A percentile compares a stretch with the other conserved stretches of the same genome.
Evolutionary conservation across 768 basidiomycete species (phyloP).

Genomic region (Amanita brunnescens): DNA sequence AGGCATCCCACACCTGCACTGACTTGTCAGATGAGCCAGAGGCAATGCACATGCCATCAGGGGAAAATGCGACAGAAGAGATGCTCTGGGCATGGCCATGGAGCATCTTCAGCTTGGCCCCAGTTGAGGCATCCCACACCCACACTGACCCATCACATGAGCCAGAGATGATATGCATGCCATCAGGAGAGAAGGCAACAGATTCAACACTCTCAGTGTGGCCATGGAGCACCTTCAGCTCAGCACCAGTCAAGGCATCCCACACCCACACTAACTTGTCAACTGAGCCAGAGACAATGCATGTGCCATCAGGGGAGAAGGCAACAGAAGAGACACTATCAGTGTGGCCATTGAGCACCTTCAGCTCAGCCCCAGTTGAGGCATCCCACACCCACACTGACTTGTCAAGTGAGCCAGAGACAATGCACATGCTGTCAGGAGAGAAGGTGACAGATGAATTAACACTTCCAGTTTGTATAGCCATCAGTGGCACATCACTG

Average conservation of each 20-base stretch:
- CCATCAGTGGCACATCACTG: slow-evolving; percentile 4
- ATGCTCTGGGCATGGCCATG: too few species aligned
- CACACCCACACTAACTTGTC: slow-evolving; percentile 6
- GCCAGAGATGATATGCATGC: slow-evolving; percentile 1
- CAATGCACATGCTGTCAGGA: not conserved
- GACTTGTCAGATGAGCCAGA: too few species aligned
- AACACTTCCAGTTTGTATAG: not conserved
- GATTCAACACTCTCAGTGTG: not conserved
- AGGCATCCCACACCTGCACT: too few species aligned
- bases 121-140: slow-evolving; percentile 7
- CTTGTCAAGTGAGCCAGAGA: not conserved
- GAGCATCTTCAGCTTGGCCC: not conserved
- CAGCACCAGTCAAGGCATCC: slow-evolving; percentile 5
- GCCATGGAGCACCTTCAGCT: not conserved
- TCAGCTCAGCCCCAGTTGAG: too few species aligned
- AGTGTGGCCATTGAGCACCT: not conserved
- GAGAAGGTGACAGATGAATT: not conserved
- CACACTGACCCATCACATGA: slow-evolving; percentile 8
- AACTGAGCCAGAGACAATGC: slow-evolving; percentile 4
- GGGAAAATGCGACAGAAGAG: too few species aligned
- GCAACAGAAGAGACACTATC: not conserved
- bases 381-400: not conserved
- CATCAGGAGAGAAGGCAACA: too few species aligned
- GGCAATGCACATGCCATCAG: too few species aligned
- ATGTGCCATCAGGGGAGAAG: slow-evolving; percentile 5